Evolutionary conservation across 345 rosid species (phyloP).

Genomic region (Erodium maritimum): DNA sequence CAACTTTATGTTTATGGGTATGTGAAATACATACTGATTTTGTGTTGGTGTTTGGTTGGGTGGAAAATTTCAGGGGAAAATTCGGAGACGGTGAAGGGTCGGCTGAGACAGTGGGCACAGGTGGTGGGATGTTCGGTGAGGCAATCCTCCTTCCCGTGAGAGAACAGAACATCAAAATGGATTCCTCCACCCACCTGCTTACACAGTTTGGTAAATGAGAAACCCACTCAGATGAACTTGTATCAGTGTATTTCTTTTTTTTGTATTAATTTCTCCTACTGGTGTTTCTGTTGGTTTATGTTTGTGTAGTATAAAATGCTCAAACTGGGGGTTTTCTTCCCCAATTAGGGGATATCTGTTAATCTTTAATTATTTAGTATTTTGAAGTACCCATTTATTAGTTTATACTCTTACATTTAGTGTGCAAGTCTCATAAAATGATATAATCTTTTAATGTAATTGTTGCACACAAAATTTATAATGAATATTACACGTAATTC

Average conservation of each 20-base stretch:
- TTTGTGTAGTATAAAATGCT: too few relatives aligned
- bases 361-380: too few relatives aligned
- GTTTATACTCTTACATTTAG: too few relatives aligned
- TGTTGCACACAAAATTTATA: too few relatives aligned
- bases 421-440: too few relatives aligned
- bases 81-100: constrained; percentile 74
- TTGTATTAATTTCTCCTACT: too few relatives aligned
- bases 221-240: not conserved
- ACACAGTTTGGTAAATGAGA: not conserved
- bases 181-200: not conserved
- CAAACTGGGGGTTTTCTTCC: too few relatives aligned
- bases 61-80: constrained; percentile 42
- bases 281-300: not conserved
- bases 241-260: not conserved
- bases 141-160: constrained; percentile 16
- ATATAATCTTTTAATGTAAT: too few relatives aligned
- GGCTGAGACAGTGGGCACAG: constrained; percentile 83
- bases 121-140: constrained; percentile 87
- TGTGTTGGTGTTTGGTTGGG: not conserved
- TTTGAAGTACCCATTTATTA: too few relatives aligned
- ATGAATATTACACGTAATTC: too few relatives aligned
- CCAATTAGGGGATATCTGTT: too few relatives aligned
- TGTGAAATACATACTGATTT: not conserved
- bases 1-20: not conserved
- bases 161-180: not conserved